Percentiles rank a stretch among this genome's conserved stretches.
These are phyloP conservation scores for Cytospora mali DNA, from an alignment of 2,329 filamentous ascomycete genomes.

Conservation along the genomic window DNA sequence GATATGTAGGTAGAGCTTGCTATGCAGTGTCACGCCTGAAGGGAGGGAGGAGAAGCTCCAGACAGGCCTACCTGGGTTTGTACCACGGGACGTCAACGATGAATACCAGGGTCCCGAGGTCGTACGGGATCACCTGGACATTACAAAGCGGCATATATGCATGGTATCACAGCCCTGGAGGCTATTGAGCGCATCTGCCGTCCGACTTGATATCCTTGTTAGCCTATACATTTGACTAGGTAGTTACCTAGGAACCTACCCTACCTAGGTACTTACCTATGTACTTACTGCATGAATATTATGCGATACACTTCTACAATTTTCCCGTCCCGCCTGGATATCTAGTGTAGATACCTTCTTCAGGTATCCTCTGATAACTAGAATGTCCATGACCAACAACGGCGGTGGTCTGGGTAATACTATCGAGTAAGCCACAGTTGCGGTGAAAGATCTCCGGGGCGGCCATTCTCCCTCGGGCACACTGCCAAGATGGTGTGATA, in stretches of 20 bases:
- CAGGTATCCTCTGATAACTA: slow-evolving; percentile 5
- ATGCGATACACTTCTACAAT: neutral
- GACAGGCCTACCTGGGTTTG: too few relatives aligned
- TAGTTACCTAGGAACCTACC: neutral
- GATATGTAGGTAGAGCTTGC: neutral
- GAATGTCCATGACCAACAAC: neutral
- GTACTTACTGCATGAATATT: neutral
- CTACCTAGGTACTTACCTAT: neutral
- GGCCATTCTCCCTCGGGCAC: neutral
- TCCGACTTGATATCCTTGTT: neutral
- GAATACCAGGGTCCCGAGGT: neutral
- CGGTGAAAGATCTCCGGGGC: slow-evolving; percentile 7
- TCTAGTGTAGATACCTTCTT: neutral
- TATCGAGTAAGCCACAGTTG: slow-evolving; percentile 6
- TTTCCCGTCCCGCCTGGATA: neutral
- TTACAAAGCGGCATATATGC: neutral
- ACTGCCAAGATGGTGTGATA: slow-evolving; percentile 5
- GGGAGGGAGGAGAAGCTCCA: neutral
- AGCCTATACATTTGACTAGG: neutral
- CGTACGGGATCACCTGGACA: neutral
- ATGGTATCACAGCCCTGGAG: too few relatives aligned
- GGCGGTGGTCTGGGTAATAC: slow-evolving; percentile 7
- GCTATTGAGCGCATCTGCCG: neutral
- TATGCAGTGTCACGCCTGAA: neutral
- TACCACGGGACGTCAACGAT: neutral